Evolutionary conservation across 768 basidiomycete genomes (phyloP).

Genomic region (Termitomyces titanicus): DNA sequence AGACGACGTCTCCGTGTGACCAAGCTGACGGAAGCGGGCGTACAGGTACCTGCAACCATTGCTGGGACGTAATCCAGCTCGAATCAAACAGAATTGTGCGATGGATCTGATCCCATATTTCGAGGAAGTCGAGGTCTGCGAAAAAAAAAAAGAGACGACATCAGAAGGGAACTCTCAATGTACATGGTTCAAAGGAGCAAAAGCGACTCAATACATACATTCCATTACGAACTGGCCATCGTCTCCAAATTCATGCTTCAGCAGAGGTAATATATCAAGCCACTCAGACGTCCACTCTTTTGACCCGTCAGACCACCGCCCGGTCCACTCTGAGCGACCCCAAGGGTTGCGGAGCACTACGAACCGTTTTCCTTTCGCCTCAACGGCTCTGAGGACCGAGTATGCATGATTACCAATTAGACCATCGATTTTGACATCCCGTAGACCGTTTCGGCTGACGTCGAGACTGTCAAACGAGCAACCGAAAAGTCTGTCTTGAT

Average conservation of each 20-base stretch:
- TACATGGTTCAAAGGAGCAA: background rate
- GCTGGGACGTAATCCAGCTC: slow-evolving; percentile 46
- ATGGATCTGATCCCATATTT: slow-evolving; percentile 43
- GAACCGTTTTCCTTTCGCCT: slow-evolving; percentile 37
- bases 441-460: slow-evolving; percentile 21
- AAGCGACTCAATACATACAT: slow-evolving; percentile 18
- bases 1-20: slow-evolving; percentile 53
- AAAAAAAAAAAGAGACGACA: background rate
- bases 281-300: slow-evolving; percentile 41
- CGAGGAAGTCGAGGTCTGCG: slow-evolving; percentile 45
- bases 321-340: slow-evolving; percentile 39
- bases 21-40: slow-evolving; percentile 45
- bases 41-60: slow-evolving; percentile 43
- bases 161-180: background rate
- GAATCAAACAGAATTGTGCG: slow-evolving; percentile 47
- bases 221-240: slow-evolving; percentile 46
- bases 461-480: slow-evolving; percentile 40
- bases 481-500: slow-evolving; percentile 49
- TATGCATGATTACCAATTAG: slow-evolving; percentile 38
- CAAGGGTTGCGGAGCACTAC: slow-evolving; percentile 43
- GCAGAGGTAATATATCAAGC: slow-evolving; percentile 29
- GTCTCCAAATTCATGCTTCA: slow-evolving; percentile 35
- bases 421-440: slow-evolving; percentile 24
- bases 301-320: slow-evolving; percentile 38
- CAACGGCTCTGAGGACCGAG: slow-evolving; percentile 37